Evolutionary conservation across 352 stramenopile genomes (phyloP).

Genomic region (Phytopythium sindhum): DNA sequence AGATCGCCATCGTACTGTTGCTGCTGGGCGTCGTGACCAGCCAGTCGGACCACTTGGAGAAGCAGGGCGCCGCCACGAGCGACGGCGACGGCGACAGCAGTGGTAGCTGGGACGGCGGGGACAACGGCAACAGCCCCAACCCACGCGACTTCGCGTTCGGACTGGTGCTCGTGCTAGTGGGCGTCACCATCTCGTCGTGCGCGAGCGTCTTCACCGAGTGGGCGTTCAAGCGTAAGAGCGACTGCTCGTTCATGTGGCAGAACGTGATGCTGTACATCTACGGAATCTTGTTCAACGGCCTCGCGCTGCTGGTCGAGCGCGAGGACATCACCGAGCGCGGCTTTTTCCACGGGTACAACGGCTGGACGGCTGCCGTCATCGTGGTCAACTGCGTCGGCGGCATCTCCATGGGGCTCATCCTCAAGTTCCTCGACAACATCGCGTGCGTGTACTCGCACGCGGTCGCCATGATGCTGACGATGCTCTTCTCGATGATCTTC

Average conservation of each 20-base stretch:
- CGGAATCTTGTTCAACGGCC: constrained; percentile 77
- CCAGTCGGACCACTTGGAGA: constrained; percentile 65
- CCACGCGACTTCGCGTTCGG: constrained; percentile 36
- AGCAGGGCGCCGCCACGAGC: constrained; percentile 21
- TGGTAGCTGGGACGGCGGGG: constrained; percentile 7
- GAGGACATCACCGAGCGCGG: constrained; percentile 39
- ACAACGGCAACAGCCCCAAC: constrained; percentile 17
- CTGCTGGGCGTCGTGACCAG: constrained; percentile 78
- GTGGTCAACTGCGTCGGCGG: constrained; percentile 70
- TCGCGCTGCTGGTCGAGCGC: constrained; percentile 47
- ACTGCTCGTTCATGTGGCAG: constrained; percentile 77
- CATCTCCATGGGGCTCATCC: constrained; percentile 75
- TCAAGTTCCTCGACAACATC: constrained; percentile 91
- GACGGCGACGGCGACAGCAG: constrained; percentile 9
- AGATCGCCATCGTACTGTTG: constrained; percentile 72
- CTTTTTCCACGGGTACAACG: constrained; percentile 81
- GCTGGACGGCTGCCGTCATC: constrained; percentile 76
- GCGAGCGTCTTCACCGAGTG: constrained; percentile 85
- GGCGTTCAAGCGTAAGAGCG: constrained; percentile 77
- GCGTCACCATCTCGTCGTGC: constrained; percentile 75
- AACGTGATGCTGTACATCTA: constrained; percentile 82
- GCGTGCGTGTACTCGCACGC: constrained; percentile 81
- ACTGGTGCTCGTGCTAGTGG: constrained; percentile 66
- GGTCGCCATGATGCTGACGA: constrained; percentile 88
- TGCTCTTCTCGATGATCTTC: constrained; percentile 85